Evolutionary conservation across 2,329 filamentous ascomycete genomes (phyloP), one percentile per base, ranked within the genome.

Genomic region (Paradendryphiella salina): DNA sequence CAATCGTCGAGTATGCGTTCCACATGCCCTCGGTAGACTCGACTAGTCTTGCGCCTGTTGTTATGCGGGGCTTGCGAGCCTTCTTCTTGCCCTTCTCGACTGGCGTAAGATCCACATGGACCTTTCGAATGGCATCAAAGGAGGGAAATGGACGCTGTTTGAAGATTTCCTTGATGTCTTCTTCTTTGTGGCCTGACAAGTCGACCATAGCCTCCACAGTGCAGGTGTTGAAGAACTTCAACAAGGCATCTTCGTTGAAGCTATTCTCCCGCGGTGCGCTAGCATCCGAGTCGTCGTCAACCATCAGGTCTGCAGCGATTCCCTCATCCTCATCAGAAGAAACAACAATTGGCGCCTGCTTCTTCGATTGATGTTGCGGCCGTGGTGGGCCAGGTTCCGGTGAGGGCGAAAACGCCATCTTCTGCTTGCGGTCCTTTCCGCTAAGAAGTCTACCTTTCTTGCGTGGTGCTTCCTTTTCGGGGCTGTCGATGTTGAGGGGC

Each of bases 201-300:
- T 96, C 92, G 1, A 88, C 84, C 34, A 99, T 82, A 50, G 93
- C 89, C 29, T 86, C 82, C 8, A 84, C 76, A 4, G 85, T 84
- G 69, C 89, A 94, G 0, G 80, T 84, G 66, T 97, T 97, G 72
- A 99, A 85, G 65, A 91, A 95, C 6, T 85, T 81, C 21, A 97
- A 77, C 5, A 96, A 82, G 47, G 80, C 80, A 4, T 65, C 66
- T 23, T 84, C 79, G 33, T 83, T 69, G 23, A 69, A 61, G 14
- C 41, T 52, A 20, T 57, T 63, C 8, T 72, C 66, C 11, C 52
- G 57, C 5, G 54, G 63, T 20, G 54, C 45, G 3, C 78, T 76
- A 11, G 72, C 72, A 10, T 79, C 78, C 1, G 78, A 77, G 14
- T 80, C 76, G 28, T 72, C 76, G 28, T 73, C 70, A 13, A 72